Evolutionary conservation across 371 early-diverging fungal species (phyloP).

Genomic region (Syncephalastrum racemosum): DNA sequence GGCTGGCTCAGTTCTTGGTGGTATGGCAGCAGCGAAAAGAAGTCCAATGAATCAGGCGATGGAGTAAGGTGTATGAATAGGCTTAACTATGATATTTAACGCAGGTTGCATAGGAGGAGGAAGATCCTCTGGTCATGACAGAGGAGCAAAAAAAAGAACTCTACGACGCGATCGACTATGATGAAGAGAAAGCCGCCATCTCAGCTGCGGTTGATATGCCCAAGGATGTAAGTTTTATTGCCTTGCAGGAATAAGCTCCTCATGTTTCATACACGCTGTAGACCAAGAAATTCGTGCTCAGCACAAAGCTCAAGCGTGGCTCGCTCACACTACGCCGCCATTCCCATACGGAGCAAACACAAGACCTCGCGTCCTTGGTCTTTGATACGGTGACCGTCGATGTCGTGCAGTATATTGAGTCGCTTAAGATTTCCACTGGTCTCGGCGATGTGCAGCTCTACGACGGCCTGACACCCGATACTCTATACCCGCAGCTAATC

Average conservation of each 20-base stretch:
- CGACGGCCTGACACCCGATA: conserved; percentile 36
- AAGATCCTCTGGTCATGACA: conserved; percentile 25
- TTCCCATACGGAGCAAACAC: conserved; percentile 21
- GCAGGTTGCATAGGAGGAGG: conserved; percentile 5
- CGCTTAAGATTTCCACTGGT: conserved; percentile 32
- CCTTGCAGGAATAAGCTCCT: background rate
- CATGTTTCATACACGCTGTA: conserved; percentile 2
- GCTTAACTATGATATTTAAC: background rate
- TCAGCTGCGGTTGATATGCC: conserved; percentile 67
- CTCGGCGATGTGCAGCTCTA: conserved; percentile 45
- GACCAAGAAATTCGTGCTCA: conserved; percentile 59
- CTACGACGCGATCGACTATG: conserved; percentile 82
- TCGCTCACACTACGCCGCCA: conserved; percentile 60
- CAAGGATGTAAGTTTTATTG: conserved; percentile 56
- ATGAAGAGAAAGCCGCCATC: conserved; percentile 59
- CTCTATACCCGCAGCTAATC: conserved; percentile 43
- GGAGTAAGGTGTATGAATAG: background rate
- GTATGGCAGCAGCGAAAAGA: conserved; percentile 17
- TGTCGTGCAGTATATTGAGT: conserved; percentile 38
- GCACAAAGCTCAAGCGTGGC: conserved; percentile 66
- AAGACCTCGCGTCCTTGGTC: conserved; percentile 60
- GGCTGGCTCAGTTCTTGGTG: conserved; percentile 68
- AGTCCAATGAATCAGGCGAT: conserved; percentile 2
- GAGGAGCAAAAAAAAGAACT: conserved; percentile 72
- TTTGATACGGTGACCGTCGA: conserved; percentile 60